Evolutionary conservation across 495 filamentous ascomycete genomes (phyloP).

Genomic region (Podospora anserina): DNA sequence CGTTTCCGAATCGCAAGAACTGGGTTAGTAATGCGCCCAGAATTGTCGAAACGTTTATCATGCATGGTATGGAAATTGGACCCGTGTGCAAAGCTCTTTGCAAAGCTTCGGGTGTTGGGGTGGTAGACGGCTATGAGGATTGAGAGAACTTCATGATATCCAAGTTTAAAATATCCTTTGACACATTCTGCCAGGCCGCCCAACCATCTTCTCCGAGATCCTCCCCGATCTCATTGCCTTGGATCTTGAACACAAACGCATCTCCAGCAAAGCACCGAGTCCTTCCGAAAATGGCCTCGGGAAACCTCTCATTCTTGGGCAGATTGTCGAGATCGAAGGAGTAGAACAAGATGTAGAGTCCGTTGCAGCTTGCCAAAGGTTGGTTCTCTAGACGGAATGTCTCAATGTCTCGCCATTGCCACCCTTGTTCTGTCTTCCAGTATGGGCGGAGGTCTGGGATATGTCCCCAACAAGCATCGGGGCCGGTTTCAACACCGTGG

Average conservation of each 20-base stretch:
- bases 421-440: background rate
- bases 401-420: background rate
- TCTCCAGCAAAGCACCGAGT: background rate
- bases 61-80: background rate
- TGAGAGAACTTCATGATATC: background rate
- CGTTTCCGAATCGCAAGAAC: background rate
- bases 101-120: background rate
- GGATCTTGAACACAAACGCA: conserved; percentile 4
- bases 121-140: background rate
- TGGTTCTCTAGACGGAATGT: background rate
- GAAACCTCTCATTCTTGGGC: background rate
- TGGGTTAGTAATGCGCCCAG: background rate
- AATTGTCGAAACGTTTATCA: background rate
- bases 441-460: background rate
- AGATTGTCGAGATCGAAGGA: conserved; percentile 1
- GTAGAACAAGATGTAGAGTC: conserved; percentile 1
- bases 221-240: background rate
- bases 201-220: background rate
- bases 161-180: background rate
- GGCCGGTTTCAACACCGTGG: background rate
- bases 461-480: conserved; percentile 3
- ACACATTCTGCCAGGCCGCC: conserved; percentile 2
- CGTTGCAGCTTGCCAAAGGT: background rate
- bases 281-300: background rate
- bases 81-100: background rate